These are phyloP conservation scores for Populus hybrid DNA, from an alignment of 441 rosid species.

Conservation along the genomic window DNA sequence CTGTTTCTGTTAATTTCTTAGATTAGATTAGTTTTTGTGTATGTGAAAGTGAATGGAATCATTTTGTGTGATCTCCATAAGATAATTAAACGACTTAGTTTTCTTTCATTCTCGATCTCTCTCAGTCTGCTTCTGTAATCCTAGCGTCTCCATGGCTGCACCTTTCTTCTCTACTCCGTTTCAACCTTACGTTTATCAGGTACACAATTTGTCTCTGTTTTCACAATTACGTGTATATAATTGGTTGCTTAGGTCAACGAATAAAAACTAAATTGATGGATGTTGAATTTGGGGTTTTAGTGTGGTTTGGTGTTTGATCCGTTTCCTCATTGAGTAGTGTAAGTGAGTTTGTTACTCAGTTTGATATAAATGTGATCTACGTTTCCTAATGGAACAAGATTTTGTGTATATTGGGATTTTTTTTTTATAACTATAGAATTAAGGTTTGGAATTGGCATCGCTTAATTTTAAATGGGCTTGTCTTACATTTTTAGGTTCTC, in stretches of 20 bases:
- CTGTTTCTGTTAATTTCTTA: not conserved
- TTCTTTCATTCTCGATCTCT: constrained; percentile 10
- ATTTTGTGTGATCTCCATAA: not conserved
- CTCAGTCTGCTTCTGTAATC: constrained; percentile 10
- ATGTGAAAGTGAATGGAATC: constrained; percentile 1
- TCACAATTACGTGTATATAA: not conserved
- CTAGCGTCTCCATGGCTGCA: constrained; percentile 68
- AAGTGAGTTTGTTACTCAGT: not conserved
- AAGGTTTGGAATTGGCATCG: not conserved
- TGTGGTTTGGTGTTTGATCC: constrained; percentile 24
- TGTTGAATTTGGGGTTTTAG: constrained; percentile 15
- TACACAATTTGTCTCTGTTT: constrained; percentile 11
- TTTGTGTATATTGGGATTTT: not conserved
- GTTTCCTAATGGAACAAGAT: not conserved
- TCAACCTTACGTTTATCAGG: constrained; percentile 97
- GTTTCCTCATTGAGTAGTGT: not conserved
- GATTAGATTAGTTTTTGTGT: constrained; percentile 3
- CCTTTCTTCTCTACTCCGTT: constrained; percentile 95
- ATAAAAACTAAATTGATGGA: constrained; percentile 4
- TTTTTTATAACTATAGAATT: not conserved
- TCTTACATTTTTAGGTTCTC: not conserved
- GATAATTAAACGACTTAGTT: constrained; percentile 1
- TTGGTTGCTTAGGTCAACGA: not conserved
- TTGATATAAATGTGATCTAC: not conserved
- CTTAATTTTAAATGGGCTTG: not conserved